phyloP scores from a whole-genome alignment of 306 rosid genomes.

The Medicago lupulina region DNA sequence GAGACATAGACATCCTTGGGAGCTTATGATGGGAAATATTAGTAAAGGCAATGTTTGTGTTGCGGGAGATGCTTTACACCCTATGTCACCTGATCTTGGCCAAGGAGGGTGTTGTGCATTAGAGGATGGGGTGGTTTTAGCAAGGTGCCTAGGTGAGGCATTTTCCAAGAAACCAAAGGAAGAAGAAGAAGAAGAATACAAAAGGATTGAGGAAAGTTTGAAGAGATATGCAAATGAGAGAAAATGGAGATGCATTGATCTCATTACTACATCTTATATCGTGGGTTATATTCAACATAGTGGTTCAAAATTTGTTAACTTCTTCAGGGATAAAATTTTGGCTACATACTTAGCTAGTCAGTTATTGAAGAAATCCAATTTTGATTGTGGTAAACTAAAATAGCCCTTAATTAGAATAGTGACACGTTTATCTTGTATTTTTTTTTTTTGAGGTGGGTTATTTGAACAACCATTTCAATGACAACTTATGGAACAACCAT shows the following conservation, averaged over 20 bases:
- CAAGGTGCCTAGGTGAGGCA: slow-evolving; percentile 66
- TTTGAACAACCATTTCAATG: no score
- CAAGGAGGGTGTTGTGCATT: slow-evolving; percentile 70
- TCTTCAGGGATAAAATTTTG: slow-evolving; percentile 62
- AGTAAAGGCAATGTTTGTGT: slow-evolving; percentile 73
- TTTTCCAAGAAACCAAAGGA: slow-evolving; percentile 33
- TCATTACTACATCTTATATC: slow-evolving; percentile 49
- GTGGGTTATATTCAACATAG: slow-evolving; percentile 55
- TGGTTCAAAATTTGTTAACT: slow-evolving; percentile 45
- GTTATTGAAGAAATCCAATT: slow-evolving; percentile 45
- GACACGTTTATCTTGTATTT: neutral
- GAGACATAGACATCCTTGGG: slow-evolving; percentile 70
- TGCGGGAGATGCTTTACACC: slow-evolving; percentile 76
- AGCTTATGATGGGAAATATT: slow-evolving; percentile 62
- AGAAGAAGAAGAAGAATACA: slow-evolving; percentile 27
- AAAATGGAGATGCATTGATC: slow-evolving; percentile 72
- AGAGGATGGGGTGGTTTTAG: slow-evolving; percentile 72
- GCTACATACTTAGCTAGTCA: slow-evolving; percentile 39
- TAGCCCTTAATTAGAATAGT: no score
- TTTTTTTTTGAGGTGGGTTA: no score
- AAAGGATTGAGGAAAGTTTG: no score
- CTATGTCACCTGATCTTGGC: slow-evolving; percentile 73
- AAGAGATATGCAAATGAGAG: no score
- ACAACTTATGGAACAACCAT: no score
- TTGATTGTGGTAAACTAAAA: slow-evolving; percentile 60